These are phyloP conservation scores for Symbiodinium pilosum DNA, from an alignment of 73 alveolate species.

Conservation along the genomic window DNA sequence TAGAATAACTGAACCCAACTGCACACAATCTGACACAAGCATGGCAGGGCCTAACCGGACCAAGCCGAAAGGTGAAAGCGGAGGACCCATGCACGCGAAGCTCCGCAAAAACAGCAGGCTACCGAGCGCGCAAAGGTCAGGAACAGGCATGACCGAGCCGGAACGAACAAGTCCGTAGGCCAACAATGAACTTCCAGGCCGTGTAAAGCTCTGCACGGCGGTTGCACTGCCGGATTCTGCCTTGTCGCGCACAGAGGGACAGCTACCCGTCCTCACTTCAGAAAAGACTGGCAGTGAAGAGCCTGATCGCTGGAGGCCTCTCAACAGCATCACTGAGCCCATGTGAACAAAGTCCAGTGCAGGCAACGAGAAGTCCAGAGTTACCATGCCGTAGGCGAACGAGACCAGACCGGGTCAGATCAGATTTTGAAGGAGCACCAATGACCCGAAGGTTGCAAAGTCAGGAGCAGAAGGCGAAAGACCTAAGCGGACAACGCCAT, in stretches of 20 bases:
- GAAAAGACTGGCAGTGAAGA: constrained; percentile 21
- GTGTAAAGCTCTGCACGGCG: constrained; percentile 87
- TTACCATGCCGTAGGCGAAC: constrained; percentile 53
- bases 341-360: constrained; percentile 80
- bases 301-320: constrained; percentile 46
- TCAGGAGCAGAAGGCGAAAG: constrained; percentile 8
- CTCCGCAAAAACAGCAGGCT: constrained; percentile 68
- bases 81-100: constrained; percentile 66
- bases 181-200: constrained; percentile 28
- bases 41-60: constrained; percentile 10
- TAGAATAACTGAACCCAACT: not conserved
- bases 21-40: constrained; percentile 52
- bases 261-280: constrained; percentile 74
- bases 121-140: constrained; percentile 92
- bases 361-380: not conserved
- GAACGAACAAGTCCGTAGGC: constrained; percentile 54
- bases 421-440: constrained; percentile 2
- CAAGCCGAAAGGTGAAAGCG: constrained; percentile 44
- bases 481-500: constrained; percentile 73
- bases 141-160: constrained; percentile 67
- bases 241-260: constrained; percentile 37
- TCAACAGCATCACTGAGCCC: constrained; percentile 28
- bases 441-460: constrained; percentile 35
- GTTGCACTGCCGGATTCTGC: constrained; percentile 50
- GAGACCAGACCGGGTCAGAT: constrained; percentile 30